phyloP scores from a whole-genome alignment of 169 alveolate genomes.

The Perkinsus marinus region DNA sequence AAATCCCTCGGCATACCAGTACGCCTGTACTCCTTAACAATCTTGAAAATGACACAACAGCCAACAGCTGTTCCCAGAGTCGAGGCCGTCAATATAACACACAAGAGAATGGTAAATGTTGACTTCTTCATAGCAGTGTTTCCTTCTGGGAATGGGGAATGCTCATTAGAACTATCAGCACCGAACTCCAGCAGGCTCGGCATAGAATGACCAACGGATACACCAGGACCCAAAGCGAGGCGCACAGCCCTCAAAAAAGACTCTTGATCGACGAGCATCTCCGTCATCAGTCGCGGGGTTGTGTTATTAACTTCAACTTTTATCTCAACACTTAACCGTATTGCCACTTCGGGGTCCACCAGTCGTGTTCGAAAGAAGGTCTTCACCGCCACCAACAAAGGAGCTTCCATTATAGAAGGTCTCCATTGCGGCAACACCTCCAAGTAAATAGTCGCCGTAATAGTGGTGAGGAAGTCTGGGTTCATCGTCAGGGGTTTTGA shows the following conservation, averaged over 20 bases:
- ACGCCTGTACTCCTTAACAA: neutral
- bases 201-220: neutral
- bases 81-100: neutral
- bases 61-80: neutral
- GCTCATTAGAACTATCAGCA: neutral
- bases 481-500: neutral
- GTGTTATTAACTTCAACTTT: neutral
- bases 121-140: neutral
- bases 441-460: neutral
- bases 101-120: neutral
- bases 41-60: neutral
- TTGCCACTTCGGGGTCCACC: neutral
- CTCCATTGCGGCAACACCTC: neutral
- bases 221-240: neutral
- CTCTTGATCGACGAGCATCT: neutral
- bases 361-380: neutral
- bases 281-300: neutral
- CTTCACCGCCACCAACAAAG: neutral
- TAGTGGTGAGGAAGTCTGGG: neutral
- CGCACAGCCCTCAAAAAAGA: neutral
- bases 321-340: neutral
- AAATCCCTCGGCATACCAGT: neutral
- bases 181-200: neutral
- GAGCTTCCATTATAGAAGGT: neutral
- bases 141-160: neutral